phyloP scores from a whole-genome alignment of 1,284 basidiomycete genomes.

The Naganishia cerealis region DNA sequence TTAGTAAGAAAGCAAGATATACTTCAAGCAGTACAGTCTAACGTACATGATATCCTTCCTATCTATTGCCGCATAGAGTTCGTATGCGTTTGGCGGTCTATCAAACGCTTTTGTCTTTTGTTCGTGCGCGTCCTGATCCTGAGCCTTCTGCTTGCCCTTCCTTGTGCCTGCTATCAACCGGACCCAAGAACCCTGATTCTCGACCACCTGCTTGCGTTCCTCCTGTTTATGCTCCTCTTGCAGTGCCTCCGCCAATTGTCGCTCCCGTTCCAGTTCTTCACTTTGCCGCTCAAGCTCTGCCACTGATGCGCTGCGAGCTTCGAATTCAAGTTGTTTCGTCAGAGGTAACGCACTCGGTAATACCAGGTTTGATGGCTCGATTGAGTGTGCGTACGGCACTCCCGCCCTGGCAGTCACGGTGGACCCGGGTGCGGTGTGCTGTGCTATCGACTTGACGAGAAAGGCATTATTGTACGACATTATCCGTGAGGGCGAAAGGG shows the following conservation, averaged over 20 bases:
- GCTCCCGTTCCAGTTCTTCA: slow-evolving; percentile 44
- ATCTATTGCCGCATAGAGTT: slow-evolving; percentile 54
- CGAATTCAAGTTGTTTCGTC: slow-evolving; percentile 11
- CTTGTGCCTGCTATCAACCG: slow-evolving; percentile 33
- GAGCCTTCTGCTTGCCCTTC: slow-evolving; percentile 29
- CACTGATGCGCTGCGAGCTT: slow-evolving; percentile 16
- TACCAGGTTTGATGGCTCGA: slow-evolving; percentile 16
- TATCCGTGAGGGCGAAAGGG: neutral
- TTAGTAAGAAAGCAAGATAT: neutral
- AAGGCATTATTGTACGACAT: slow-evolving; percentile 31
- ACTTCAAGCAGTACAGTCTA: neutral
- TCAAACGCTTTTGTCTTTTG: slow-evolving; percentile 41
- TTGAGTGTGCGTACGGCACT: slow-evolving; percentile 1
- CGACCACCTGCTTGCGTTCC: slow-evolving; percentile 40
- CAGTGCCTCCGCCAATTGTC: slow-evolving; percentile 52
- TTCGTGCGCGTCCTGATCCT: neutral
- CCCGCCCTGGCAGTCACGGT: neutral
- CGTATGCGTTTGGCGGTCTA: slow-evolving; percentile 52
- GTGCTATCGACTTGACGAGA: slow-evolving; percentile 17
- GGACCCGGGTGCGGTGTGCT: slow-evolving; percentile 8
- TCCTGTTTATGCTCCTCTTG: slow-evolving; percentile 46
- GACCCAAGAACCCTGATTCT: slow-evolving; percentile 42
- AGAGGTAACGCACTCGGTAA: slow-evolving; percentile 21
- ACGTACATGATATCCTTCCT: slow-evolving; percentile 48
- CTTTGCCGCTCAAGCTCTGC: slow-evolving; percentile 24